phyloP scores from a whole-genome alignment of 768 basidiomycete genomes.

The Guyanaporus albipodus region DNA sequence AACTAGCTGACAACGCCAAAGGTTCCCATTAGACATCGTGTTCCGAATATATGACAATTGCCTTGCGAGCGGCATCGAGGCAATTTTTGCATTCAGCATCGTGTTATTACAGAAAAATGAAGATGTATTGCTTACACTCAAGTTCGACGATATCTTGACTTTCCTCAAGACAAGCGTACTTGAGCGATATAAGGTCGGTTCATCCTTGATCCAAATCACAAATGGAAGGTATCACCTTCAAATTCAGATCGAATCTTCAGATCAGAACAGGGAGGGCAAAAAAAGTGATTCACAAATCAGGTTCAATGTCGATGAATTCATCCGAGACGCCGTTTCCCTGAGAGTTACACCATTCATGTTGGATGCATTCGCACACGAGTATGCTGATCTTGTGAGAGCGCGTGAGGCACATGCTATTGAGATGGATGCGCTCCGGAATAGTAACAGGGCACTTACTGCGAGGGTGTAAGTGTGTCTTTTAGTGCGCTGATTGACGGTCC shows the following conservation, averaged over 20 bases:
- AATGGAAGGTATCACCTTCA: not conserved
- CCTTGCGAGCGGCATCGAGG: slow-evolving; percentile 94
- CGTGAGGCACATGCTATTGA: slow-evolving; percentile 82
- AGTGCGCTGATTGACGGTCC: not conserved
- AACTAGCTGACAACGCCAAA: slow-evolving; percentile 27
- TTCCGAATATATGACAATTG: slow-evolving; percentile 97
- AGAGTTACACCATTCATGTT: slow-evolving; percentile 95
- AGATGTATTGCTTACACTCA: slow-evolving; percentile 66
- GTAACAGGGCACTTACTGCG: slow-evolving; percentile 67
- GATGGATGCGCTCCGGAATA: slow-evolving; percentile 76
- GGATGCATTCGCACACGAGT: slow-evolving; percentile 85
- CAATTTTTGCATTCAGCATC: slow-evolving; percentile 93
- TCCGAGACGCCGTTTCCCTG: slow-evolving; percentile 80
- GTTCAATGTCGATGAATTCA: slow-evolving; percentile 78
- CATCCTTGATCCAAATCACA: not conserved
- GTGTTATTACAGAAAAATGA: slow-evolving; percentile 87
- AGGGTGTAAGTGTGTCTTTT: slow-evolving; percentile 66
- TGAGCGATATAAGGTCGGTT: slow-evolving; percentile 67
- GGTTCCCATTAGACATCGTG: slow-evolving; percentile 92
- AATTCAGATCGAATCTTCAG: slow-evolving; percentile 27
- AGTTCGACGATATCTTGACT: slow-evolving; percentile 86
- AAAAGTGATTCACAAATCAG: slow-evolving; percentile 18
- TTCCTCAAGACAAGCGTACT: slow-evolving; percentile 82
- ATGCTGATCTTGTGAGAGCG: slow-evolving; percentile 71
- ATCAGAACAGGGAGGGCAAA: slow-evolving; percentile 27